Conservation (phyloP, 345 rosid species). For the Conringia planisiliqua region DNA sequence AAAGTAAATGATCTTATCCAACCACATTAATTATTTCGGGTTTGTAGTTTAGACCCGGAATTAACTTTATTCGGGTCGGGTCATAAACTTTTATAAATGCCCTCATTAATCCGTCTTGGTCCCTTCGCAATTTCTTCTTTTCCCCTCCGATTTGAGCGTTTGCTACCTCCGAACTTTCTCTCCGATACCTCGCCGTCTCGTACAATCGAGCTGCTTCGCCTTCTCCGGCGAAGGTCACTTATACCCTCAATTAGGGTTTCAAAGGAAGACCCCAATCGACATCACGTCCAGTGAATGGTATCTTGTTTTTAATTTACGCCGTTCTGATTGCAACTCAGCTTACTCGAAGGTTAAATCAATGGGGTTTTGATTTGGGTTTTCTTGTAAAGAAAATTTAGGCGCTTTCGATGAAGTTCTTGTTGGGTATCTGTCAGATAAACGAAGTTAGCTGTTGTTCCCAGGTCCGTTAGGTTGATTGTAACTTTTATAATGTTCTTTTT, state of each 20-base stretch:
- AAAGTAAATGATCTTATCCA: not conserved
- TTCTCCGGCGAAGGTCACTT: constrained; percentile 4
- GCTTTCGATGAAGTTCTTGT: constrained; percentile 9
- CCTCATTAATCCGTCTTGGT: constrained; percentile 8
- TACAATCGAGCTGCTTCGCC: constrained; percentile 14
- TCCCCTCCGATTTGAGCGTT: constrained; percentile 7
- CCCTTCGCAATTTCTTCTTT: constrained; percentile 12
- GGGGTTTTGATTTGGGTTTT: constrained; percentile 6
- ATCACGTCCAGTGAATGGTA: constrained; percentile 18
- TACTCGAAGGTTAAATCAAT: not conserved
- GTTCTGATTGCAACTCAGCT: constrained; percentile 19
- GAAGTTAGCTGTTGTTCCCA: not conserved
- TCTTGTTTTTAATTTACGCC: not conserved
- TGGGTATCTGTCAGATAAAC: constrained; percentile 7
- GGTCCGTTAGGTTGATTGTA: constrained; percentile 18
- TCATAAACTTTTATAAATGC: constrained; percentile 15
- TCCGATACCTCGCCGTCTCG: constrained; percentile 3
- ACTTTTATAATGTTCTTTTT: not conserved
- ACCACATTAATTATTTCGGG: not conserved
- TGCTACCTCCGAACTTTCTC: not conserved
- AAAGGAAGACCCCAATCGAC: not conserved
- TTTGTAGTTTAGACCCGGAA: constrained; percentile 1
- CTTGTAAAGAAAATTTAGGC: not conserved
- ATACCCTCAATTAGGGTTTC: constrained; percentile 15
- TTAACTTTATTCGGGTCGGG: constrained; percentile 25